Conservation (phyloP, 371 early-diverging fungal genomes). For the Lichtheimia hyalospora region DNA sequence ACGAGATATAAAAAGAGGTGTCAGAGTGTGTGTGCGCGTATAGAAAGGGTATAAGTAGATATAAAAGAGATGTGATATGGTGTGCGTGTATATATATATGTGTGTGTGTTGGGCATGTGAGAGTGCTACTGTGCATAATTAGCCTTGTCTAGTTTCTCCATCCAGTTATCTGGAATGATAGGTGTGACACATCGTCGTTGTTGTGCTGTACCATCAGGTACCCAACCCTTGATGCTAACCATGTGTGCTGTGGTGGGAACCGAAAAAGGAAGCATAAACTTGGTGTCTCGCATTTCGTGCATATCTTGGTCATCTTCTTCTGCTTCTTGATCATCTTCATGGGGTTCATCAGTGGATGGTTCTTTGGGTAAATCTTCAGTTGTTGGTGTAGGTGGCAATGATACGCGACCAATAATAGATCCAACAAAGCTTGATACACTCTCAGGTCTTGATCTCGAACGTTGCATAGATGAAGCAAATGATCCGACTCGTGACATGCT, state of each 20-base stretch:
- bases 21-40: background rate
- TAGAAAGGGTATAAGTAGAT: background rate
- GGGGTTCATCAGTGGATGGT: background rate
- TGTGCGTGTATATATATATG: too few species aligned
- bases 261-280: slow-evolving; percentile 52
- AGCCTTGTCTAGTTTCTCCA: slow-evolving; percentile 49
- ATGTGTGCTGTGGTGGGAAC: slow-evolving; percentile 44
- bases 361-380: slow-evolving; percentile 17
- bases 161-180: slow-evolving; percentile 51
- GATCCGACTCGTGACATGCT: slow-evolving; percentile 10
- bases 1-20: slow-evolving; percentile 4
- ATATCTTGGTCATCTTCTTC: slow-evolving; percentile 39
- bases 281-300: slow-evolving; percentile 47
- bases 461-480: slow-evolving; percentile 20
- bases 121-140: slow-evolving; percentile 7
- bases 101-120: background rate
- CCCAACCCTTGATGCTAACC: slow-evolving; percentile 33
- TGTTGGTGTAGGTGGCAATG: slow-evolving; percentile 18
- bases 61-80: background rate
- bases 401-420: slow-evolving; percentile 23
- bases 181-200: slow-evolving; percentile 32
- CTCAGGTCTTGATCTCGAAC: slow-evolving; percentile 31
- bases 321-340: slow-evolving; percentile 25
- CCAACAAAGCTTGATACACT: slow-evolving; percentile 32
- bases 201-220: slow-evolving; percentile 27